Conservation (phyloP, 495 filamentous ascomycete genomes). For the Lineolata rhizophorae region DNA sequence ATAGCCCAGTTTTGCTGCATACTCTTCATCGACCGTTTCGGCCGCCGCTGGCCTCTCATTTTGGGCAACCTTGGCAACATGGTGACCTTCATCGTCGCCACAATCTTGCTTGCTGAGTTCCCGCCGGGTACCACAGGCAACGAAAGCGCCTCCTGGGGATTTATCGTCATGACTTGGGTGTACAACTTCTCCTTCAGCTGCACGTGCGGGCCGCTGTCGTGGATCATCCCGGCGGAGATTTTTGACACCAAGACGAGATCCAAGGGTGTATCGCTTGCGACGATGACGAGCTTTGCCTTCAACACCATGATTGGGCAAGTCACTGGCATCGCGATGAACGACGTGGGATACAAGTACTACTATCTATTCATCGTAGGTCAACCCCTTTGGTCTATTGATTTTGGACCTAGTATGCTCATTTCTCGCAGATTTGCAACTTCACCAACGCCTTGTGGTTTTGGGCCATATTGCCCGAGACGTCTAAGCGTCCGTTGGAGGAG, state of each 20-base stretch:
- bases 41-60: constrained; percentile 43
- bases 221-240: constrained; percentile 49
- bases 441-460: constrained; percentile 47
- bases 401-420: constrained; percentile 1
- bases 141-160: constrained; percentile 42
- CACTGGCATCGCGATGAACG: constrained; percentile 34
- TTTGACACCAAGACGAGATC: constrained; percentile 46
- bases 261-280: constrained; percentile 44
- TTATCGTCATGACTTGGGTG: constrained; percentile 50
- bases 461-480: constrained; percentile 39
- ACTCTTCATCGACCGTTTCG: constrained; percentile 40
- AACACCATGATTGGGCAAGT: constrained; percentile 56
- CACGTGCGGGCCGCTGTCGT: constrained; percentile 38
- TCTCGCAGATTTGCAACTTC: constrained; percentile 22
- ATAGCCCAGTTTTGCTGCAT: constrained; percentile 44
- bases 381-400: background rate
- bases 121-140: constrained; percentile 30
- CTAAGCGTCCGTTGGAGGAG: constrained; percentile 41
- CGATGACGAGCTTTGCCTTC: constrained; percentile 43
- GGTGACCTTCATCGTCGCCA: constrained; percentile 30
- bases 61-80: constrained; percentile 42
- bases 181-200: constrained; percentile 48
- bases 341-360: constrained; percentile 28
- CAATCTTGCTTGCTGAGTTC: constrained; percentile 31
- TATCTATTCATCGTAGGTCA: constrained; percentile 28